These are phyloP conservation scores for Rhodotorula sp. DNA, from an alignment of 1,284 basidiomycete species.

Conservation along the genomic window DNA sequence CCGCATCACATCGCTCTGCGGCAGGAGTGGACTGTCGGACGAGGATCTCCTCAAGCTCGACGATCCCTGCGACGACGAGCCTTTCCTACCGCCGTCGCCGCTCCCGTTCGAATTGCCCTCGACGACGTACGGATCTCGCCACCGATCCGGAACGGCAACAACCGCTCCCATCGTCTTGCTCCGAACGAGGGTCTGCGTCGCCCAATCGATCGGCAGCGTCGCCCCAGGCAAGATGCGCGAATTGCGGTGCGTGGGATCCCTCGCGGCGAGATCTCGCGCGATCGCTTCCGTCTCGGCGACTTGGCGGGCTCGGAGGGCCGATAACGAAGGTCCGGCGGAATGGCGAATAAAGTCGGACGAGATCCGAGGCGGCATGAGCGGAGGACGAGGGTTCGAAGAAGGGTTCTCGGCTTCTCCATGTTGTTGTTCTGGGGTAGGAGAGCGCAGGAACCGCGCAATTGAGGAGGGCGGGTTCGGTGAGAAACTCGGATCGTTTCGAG, in stretches of 20 bases:
- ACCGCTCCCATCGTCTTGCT: slow-evolving; percentile 5
- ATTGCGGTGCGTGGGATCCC: slow-evolving; percentile 2
- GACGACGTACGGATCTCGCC: not conserved
- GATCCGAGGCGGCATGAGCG: not conserved
- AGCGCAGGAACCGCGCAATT: not conserved
- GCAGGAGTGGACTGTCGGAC: not conserved
- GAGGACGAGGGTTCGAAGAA: not conserved
- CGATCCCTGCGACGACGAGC: not conserved
- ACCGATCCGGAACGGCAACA: not conserved
- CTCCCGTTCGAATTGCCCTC: not conserved
- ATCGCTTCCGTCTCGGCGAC: not conserved
- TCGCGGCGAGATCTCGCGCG: slow-evolving; percentile 1
- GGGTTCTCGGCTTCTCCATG: too few species aligned
- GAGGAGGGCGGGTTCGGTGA: not conserved
- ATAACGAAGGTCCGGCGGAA: not conserved
- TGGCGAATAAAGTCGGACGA: slow-evolving; percentile 14
- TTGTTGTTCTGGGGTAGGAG: not conserved
- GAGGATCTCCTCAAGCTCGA: not conserved
- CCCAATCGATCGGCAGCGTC: not conserved
- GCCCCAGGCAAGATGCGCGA: slow-evolving; percentile 24
- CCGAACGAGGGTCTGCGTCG: not conserved
- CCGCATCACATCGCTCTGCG: not conserved
- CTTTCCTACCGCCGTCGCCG: too few species aligned
- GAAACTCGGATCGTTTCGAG: not conserved
- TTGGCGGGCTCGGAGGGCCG: not conserved